Evolutionary conservation across 1,284 basidiomycete species (phyloP), one percentile per base, ranked within the genome.

Genomic region (Austroboletus rostrupii): DNA sequence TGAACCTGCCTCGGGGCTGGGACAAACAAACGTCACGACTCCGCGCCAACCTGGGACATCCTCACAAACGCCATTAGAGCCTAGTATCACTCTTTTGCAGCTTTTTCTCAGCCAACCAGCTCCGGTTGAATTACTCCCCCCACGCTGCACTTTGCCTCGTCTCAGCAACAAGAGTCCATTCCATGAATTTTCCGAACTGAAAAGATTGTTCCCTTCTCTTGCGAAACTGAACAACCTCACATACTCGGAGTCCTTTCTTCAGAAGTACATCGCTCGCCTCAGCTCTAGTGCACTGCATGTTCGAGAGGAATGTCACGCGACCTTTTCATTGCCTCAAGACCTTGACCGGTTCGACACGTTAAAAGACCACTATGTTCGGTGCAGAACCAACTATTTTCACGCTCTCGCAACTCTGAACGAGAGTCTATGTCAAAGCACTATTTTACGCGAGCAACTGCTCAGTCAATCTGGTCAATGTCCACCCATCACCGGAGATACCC

Each of bases 401-500:
- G 20, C 21, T 16, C 23, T 26, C 13, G 5, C 14, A 3, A n/a
- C 3, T 7, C 16, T 40, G 5, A 40, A 26, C 21, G 26, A 17
- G 38, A 16, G 5, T n/a, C 14, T 40, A 16, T 13, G 21, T 16
- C 38, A 13, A 26, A 26, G n/a, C 9, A 26, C 21, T 26, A 16
- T n/a, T 26, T n/a, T n/a, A n/a, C n/a, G n/a, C n/a, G n/a, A n/a
- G n/a, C n/a, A n/a, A n/a, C n/a, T n/a, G n/a, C n/a, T n/a, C n/a
- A n/a, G n/a, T n/a, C 23, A 16, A 26, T 26, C 16, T 9, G 38
- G 23, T 10, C 38, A 40, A n/a, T 66, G 61, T 62, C 64, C 66
- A 8, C 57, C 54, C 20, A 47, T 68, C 9, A 65, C 65, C 0
- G 37, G 48, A 2, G 56, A 57, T 19, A 45, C 54, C 0, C 49